Evolutionary conservation across 805 yeast genomes (phyloP), one percentile per base, ranked within the genome.

Genomic region (Kluyveromyces aestuarii): DNA sequence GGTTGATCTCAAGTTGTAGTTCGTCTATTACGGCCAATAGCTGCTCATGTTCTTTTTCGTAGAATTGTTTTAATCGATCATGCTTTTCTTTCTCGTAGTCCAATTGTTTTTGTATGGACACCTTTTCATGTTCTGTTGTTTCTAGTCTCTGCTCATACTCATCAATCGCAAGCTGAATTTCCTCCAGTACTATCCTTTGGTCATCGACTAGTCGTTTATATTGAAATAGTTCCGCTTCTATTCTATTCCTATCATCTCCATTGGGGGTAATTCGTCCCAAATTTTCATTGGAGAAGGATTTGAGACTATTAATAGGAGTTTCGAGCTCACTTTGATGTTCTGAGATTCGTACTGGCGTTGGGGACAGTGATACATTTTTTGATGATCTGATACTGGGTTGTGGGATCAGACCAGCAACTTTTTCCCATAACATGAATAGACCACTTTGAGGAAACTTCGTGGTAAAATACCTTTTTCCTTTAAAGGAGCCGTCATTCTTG

Each of bases 401-500:
- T n/a, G 39, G 39, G 25, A 62, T 51, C 35, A 61, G 50, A 11
- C 52, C 39, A 53, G 55, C 47, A 63, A 63, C 63, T 69, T 74
- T 45, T 71, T 77, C 59, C 72, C 78, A 1, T 81, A 81, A 69
- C 43, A 90, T 72, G 58, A 90, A 90, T 27, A 90, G 65, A 0
- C 97, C 97, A 17, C 88, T 73, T 49, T 76, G 76, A 0, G 89
- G 84, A 36, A 60, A 67, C 6, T 71, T 66, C 0, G 90, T 87
- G 5, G 71, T 70, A 60, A 90, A 90, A 62, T 89, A 89, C 47
- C 71, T 71, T 8, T 70, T 61, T 0, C 95, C 96, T 49, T 82
- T 77, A 41, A 81, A 88, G 40, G 77, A 75, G n/a, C 99, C 99
- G 48, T 80, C 77, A 60, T 91, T 93, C 64, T 87, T 86, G 19